phyloP scores from a whole-genome alignment of 1,139 yeast genomes.

The Spencermartinsiella ligniputridi region DNA sequence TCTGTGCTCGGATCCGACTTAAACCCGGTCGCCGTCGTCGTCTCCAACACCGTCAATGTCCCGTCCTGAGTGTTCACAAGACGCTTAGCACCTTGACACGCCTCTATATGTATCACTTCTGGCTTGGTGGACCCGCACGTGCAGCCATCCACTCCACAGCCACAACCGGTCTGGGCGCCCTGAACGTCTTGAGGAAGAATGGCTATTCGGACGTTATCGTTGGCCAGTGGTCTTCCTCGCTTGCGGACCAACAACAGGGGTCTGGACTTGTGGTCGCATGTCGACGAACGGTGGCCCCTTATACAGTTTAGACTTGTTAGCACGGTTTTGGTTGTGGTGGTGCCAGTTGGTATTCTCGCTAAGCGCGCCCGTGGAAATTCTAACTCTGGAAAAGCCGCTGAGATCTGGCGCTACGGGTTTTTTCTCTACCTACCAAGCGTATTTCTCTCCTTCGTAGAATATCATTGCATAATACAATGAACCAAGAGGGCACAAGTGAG shows the following conservation, averaged over 20 bases:
- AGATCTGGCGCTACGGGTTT: too few relatives aligned
- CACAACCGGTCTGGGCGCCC: neutral
- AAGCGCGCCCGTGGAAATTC: too few relatives aligned
- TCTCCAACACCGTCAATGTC: constrained; percentile 20
- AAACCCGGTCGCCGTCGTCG: constrained; percentile 1
- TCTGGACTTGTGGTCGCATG: constrained; percentile 75
- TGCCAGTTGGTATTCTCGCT: neutral
- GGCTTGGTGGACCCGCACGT: neutral
- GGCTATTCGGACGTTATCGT: constrained; percentile 25
- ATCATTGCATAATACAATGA: constrained; percentile 66
- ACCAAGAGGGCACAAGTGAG: too few relatives aligned
- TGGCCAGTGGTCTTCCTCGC: constrained; percentile 66
- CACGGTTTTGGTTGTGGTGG: neutral
- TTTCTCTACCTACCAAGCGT: constrained; percentile 61
- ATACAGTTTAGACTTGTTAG: constrained; percentile 49
- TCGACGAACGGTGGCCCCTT: constrained; percentile 86
- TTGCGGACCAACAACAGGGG: constrained; percentile 83
- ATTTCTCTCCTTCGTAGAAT: constrained; percentile 74
- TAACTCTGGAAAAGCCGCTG: neutral
- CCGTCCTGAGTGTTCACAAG: constrained; percentile 26
- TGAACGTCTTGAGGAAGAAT: constrained; percentile 24
- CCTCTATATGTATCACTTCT: constrained; percentile 22
- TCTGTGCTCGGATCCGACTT: neutral
- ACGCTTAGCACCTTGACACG: constrained; percentile 22
- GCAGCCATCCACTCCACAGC: constrained; percentile 5